These are phyloP conservation scores for Russula foetens DNA, from an alignment of 768 basidiomycete species.

Conservation along the genomic window DNA sequence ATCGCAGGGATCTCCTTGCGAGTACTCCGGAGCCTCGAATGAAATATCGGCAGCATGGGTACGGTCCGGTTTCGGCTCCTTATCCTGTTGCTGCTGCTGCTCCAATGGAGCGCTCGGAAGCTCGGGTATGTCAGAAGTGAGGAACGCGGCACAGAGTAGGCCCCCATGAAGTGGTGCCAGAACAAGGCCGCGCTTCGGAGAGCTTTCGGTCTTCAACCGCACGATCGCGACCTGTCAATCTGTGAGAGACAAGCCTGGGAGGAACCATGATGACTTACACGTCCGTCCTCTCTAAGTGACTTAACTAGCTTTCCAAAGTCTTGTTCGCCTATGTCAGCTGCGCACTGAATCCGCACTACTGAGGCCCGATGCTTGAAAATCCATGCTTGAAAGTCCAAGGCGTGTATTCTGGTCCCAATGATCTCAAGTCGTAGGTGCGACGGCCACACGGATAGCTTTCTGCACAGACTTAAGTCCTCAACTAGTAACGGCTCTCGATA, in stretches of 20 bases:
- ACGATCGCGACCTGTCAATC: not conserved
- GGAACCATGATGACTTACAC: not conserved
- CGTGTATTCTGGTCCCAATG: not conserved
- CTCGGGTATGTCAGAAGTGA: not conserved
- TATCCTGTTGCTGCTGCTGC: not conserved
- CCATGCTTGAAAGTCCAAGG: slow-evolving; percentile 1
- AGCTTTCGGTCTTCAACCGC: not conserved
- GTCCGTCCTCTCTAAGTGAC: not conserved
- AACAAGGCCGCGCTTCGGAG: not conserved
- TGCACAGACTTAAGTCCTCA: not conserved
- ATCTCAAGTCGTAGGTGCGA: not conserved
- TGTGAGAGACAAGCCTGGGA: not conserved
- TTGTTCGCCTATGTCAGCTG: not conserved
- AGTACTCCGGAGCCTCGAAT: not conserved
- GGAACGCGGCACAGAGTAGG: not conserved
- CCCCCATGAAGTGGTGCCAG: not conserved
- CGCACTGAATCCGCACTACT: not conserved
- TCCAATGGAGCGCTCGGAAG: not conserved
- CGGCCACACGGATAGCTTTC: not conserved
- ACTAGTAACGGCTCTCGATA: not conserved
- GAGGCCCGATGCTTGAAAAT: not conserved
- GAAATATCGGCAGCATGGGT: not conserved
- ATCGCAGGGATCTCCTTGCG: not conserved
- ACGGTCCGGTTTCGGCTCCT: not conserved
- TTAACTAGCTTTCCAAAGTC: not conserved